Evolutionary conservation across 495 filamentous ascomycete species (phyloP).

Genomic region (Daldinia bambusicola): DNA sequence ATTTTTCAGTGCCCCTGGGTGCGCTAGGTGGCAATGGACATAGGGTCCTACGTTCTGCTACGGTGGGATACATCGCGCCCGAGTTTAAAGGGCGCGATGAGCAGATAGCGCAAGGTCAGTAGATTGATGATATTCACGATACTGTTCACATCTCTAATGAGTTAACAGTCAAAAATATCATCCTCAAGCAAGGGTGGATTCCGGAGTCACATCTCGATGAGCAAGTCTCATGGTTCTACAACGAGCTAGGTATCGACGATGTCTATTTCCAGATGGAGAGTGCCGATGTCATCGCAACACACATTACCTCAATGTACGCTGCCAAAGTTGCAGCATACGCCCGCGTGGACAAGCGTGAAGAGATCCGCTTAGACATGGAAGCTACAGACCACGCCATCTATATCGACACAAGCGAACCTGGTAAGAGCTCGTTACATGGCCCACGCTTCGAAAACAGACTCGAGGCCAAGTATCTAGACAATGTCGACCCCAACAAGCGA

Average conservation of each 20-base stretch:
- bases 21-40: constrained; percentile 64
- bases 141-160: constrained; percentile 36
- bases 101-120: constrained; percentile 89
- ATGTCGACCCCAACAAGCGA: constrained; percentile 66
- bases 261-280: constrained; percentile 97
- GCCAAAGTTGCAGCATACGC: constrained; percentile 96
- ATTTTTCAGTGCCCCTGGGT: constrained; percentile 78
- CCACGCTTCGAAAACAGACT: constrained; percentile 93
- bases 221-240: constrained; percentile 96
- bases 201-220: constrained; percentile 82
- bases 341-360: constrained; percentile 89
- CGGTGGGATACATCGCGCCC: constrained; percentile 94
- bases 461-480: constrained; percentile 92
- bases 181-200: constrained; percentile 73
- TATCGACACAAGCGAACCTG: constrained; percentile 95
- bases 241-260: constrained; percentile 96
- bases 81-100: constrained; percentile 93
- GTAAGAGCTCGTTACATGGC: constrained; percentile 75
- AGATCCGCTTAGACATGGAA: constrained; percentile 96
- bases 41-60: constrained; percentile 82
- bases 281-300: constrained; percentile 86
- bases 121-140: not conserved
- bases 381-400: constrained; percentile 95
- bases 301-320: constrained; percentile 95
- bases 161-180: constrained; percentile 53